These are phyloP conservation scores for Aspergillus homomorphus DNA, from an alignment of 495 filamentous ascomycete species.

Conservation along the genomic window DNA sequence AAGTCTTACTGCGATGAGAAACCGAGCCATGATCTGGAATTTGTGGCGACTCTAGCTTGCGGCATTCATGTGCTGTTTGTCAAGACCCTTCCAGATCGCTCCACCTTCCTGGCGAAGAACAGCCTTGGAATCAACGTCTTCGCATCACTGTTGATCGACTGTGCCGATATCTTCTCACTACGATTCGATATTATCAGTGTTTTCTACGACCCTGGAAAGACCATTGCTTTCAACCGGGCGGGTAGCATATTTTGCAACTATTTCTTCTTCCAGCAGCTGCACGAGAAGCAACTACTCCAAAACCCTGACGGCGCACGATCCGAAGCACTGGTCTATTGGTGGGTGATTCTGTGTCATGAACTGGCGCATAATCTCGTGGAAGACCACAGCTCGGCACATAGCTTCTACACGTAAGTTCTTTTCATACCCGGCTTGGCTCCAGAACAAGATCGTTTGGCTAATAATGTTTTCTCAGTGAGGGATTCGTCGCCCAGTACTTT, in stretches of 20 bases:
- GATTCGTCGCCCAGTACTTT: constrained; percentile 53
- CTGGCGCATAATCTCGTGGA: constrained; percentile 87
- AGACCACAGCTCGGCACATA: constrained; percentile 77
- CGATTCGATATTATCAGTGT: constrained; percentile 64
- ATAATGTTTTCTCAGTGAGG: constrained; percentile 29
- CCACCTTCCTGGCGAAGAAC: constrained; percentile 61
- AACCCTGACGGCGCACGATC: constrained; percentile 42
- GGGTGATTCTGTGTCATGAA: constrained; percentile 87
- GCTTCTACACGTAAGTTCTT: constrained; percentile 60
- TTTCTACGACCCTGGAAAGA: constrained; percentile 75
- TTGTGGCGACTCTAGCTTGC: constrained; percentile 65
- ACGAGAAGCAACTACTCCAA: constrained; percentile 50
- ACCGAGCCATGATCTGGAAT: constrained; percentile 74
- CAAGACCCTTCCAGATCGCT: constrained; percentile 47
- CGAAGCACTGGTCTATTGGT: constrained; percentile 84
- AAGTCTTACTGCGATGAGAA: constrained; percentile 84
- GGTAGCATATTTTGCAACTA: constrained; percentile 94
- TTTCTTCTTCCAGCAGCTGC: constrained; percentile 78
- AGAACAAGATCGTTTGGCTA: constrained; percentile 11
- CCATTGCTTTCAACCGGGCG: constrained; percentile 88
- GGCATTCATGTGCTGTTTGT: constrained; percentile 72
- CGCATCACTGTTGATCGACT: constrained; percentile 63
- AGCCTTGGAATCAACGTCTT: constrained; percentile 64
- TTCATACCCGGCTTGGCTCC: neutral
- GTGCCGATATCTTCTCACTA: constrained; percentile 68